Evolutionary conservation across 2,329 filamentous ascomycete species (phyloP).

Genomic region (Cercospora sojina): DNA sequence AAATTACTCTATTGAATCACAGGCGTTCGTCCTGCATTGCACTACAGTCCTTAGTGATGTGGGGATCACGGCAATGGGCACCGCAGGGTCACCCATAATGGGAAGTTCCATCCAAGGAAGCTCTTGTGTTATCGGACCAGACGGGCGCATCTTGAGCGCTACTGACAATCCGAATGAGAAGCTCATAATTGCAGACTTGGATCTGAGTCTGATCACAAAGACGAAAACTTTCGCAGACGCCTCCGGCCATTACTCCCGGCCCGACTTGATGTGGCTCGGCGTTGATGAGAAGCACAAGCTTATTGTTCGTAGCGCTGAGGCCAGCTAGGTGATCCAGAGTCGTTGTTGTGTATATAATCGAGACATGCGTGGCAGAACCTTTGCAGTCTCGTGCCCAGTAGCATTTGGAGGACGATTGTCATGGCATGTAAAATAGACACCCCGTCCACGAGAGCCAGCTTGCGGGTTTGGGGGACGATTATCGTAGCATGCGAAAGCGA

Average conservation of each 20-base stretch:
- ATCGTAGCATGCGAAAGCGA: too few species aligned
- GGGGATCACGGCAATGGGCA: slow-evolving; percentile 48
- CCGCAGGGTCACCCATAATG: slow-evolving; percentile 45
- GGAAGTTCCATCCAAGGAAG: slow-evolving; percentile 47
- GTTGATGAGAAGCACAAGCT: slow-evolving; percentile 36
- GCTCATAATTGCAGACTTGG: slow-evolving; percentile 52
- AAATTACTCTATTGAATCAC: slow-evolving; percentile 58
- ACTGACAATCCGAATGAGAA: slow-evolving; percentile 46
- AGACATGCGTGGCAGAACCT: not conserved
- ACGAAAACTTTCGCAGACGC: slow-evolving; percentile 48
- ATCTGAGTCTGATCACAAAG: slow-evolving; percentile 46
- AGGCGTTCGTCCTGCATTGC: slow-evolving; percentile 55
- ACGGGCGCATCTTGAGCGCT: slow-evolving; percentile 50
- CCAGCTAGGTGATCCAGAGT: not conserved
- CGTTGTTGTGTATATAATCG: not conserved
- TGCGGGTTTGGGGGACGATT: too few species aligned
- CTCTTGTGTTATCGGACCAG: slow-evolving; percentile 54
- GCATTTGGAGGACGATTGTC: too few species aligned
- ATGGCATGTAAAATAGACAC: too few species aligned
- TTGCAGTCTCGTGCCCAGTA: too few species aligned
- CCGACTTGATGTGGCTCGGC: slow-evolving; percentile 54
- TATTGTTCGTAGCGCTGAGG: slow-evolving; percentile 17
- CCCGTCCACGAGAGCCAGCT: too few species aligned
- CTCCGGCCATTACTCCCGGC: slow-evolving; percentile 52
- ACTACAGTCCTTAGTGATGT: slow-evolving; percentile 50